Percentiles rank a stretch among this genome's conserved stretches.
phyloP scores from a whole-genome alignment of 163 green algal species.

The Chlamydomonas reinhardtii region DNA sequence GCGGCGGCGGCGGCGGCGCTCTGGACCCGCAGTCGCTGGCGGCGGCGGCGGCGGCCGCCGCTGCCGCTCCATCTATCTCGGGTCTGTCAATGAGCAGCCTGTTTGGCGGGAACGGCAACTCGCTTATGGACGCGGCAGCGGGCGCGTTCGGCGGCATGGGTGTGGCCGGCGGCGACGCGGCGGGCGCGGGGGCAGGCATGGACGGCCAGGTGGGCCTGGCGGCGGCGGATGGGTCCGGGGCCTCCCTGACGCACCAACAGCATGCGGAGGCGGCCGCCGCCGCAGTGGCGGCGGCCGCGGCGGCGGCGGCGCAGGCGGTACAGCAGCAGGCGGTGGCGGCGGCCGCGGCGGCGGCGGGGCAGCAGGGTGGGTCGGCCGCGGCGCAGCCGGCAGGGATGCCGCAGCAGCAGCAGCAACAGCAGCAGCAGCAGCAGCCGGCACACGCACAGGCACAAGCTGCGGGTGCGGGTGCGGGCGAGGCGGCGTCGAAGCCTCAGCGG shows the following conservation, averaged over 20 bases:
- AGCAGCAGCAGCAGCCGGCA: background rate
- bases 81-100: background rate
- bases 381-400: conserved; percentile 1
- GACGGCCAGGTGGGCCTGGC: background rate
- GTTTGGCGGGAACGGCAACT: background rate
- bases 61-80: background rate
- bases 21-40: conserved; percentile 7
- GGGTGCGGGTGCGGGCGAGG: background rate
- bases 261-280: conserved; percentile 20
- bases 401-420: conserved; percentile 5
- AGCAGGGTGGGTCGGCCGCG: background rate
- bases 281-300: conserved; percentile 14
- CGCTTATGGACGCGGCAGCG: background rate
- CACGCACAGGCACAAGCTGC: background rate
- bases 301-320: background rate
- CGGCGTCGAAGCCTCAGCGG: background rate
- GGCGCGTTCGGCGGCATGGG: background rate
- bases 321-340: conserved; percentile 7
- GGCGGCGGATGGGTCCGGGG: background rate
- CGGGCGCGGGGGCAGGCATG: background rate
- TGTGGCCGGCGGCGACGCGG: background rate
- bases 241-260: background rate
- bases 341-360: background rate
- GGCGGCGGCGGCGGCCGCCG: conserved; percentile 3
- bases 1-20: background rate